These are phyloP conservation scores for Penicillium waksmanii DNA, from an alignment of 495 filamentous ascomycete species.

Conservation along the genomic window DNA sequence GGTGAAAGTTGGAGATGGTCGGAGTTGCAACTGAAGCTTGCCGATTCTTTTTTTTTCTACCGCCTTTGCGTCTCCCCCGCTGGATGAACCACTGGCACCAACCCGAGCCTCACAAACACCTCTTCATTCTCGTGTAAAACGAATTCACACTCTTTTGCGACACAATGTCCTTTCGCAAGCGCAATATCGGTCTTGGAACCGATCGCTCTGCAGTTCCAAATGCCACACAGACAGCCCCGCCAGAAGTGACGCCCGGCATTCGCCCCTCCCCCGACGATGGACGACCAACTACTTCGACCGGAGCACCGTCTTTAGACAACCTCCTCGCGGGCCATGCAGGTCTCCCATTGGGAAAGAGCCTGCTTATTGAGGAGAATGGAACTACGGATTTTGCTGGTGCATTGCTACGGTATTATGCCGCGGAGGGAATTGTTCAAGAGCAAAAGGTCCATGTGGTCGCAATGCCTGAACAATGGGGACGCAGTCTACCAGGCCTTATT, in stretches of 20 bases:
- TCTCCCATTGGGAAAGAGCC: constrained; percentile 74
- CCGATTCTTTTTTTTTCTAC: constrained; percentile 35
- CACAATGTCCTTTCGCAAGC: constrained; percentile 86
- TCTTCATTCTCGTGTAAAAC: neutral
- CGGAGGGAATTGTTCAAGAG: constrained; percentile 90
- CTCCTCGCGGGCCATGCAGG: constrained; percentile 90
- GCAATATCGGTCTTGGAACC: constrained; percentile 70
- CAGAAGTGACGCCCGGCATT: constrained; percentile 62
- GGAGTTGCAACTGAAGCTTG: constrained; percentile 31
- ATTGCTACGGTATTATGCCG: constrained; percentile 86
- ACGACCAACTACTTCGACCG: constrained; percentile 87
- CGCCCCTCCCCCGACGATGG: constrained; percentile 90
- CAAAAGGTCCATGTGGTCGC: constrained; percentile 87
- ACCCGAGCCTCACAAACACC: neutral
- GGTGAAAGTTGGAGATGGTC: constrained; percentile 23
- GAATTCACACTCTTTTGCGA: neutral
- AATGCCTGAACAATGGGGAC: constrained; percentile 74
- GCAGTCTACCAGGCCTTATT: constrained; percentile 78
- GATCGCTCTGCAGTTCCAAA: constrained; percentile 36
- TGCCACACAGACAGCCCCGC: constrained; percentile 39
- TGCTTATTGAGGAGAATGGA: constrained; percentile 89
- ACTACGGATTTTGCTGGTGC: constrained; percentile 92
- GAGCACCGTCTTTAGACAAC: constrained; percentile 79
- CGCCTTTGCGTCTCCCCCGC: constrained; percentile 35
- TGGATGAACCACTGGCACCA: constrained; percentile 12